A percentile compares a stretch with the other conserved stretches of the same genome.
Conservation (phyloP, 2,329 filamentous ascomycete species). For the Graphiopsis chlorocephala region DNA sequence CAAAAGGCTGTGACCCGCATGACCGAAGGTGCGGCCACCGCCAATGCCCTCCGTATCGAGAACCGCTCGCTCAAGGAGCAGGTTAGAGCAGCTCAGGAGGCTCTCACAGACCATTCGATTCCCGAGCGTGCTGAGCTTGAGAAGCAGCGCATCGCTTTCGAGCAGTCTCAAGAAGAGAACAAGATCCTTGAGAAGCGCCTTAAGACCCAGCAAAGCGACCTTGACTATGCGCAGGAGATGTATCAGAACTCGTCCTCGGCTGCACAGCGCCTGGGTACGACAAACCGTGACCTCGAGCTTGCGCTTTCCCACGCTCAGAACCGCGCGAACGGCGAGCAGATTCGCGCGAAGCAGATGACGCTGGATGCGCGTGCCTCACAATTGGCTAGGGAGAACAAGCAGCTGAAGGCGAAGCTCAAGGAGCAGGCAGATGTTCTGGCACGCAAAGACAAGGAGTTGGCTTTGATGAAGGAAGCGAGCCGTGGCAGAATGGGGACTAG, state of each 20-base stretch:
- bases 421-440: slow-evolving; percentile 30
- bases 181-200: slow-evolving; percentile 32
- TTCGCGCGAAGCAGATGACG: slow-evolving; percentile 26
- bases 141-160: slow-evolving; percentile 21
- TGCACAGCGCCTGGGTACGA: slow-evolving; percentile 45
- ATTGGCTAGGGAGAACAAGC: slow-evolving; percentile 27
- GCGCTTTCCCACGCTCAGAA: slow-evolving; percentile 29
- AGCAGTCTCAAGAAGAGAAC: slow-evolving; percentile 26
- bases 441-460: slow-evolving; percentile 36
- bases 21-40: slow-evolving; percentile 15
- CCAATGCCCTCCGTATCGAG: slow-evolving; percentile 25
- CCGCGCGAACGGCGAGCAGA: slow-evolving; percentile 30
- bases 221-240: slow-evolving; percentile 56
- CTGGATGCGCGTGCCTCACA: slow-evolving; percentile 24
- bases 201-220: slow-evolving; percentile 43
- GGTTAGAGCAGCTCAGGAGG: slow-evolving; percentile 29
- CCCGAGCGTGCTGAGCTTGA: slow-evolving; percentile 36
- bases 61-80: slow-evolving; percentile 28
- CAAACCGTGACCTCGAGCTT: slow-evolving; percentile 48
- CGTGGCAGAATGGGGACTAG: slow-evolving; percentile 37
- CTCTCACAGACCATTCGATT: slow-evolving; percentile 28
- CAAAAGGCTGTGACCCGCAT: slow-evolving; percentile 25
- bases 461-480: slow-evolving; percentile 31
- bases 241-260: slow-evolving; percentile 59
- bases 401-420: slow-evolving; percentile 27